Base-by-base conservation (phyloP, 768 basidiomycete species). In the Tricholomella constricta region DNA sequence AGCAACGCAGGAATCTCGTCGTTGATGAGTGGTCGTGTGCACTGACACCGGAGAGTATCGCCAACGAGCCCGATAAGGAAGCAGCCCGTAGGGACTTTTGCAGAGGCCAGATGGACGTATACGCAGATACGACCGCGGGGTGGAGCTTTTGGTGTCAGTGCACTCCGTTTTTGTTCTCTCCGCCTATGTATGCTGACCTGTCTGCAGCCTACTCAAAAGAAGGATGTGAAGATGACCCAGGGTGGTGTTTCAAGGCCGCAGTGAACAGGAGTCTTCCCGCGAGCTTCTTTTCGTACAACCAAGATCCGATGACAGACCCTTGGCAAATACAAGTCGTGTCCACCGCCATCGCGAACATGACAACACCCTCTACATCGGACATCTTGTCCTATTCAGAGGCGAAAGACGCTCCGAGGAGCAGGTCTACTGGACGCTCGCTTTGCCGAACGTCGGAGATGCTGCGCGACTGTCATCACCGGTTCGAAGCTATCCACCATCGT, bases 11-110 rank as follows among this genome's bases (percentile, higher is more conserved):
- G 8, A 84, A 84, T 19, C 65, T 94, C 11, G 76, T 94, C n/a
- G 77, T 93, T 2, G 90, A 81, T 20, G 91, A 94, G 64, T 94
- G 85, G 83, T 89, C 87, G n/a, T 89, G 85, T 19, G 87, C 86
- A 0, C 71, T 93, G 55, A 85, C 88, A 48, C 79, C 82, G 2
- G 60, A 80, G 49, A 86, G 87, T 57, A 60, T 86, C 15, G 65
- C 77, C 6, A 66, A 66, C 8, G 83, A 82, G 53, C 31, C 58
- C 3, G 71, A 87, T 61, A 71, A 74, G 12, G 67, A 70, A 22
- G 66, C 63, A 4, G 78, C 82, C 15, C 70, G 75, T 26, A 71
- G 66, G 48, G 64, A 75, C 3, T 88, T 88, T 59, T 85, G 86
- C 60, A 70, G 69, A 2, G 77, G 72, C 2, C 87, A 89, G 59